Base-by-base conservation (phyloP, 257 asterid genomes). In the Paulownia fortunei region DNA sequence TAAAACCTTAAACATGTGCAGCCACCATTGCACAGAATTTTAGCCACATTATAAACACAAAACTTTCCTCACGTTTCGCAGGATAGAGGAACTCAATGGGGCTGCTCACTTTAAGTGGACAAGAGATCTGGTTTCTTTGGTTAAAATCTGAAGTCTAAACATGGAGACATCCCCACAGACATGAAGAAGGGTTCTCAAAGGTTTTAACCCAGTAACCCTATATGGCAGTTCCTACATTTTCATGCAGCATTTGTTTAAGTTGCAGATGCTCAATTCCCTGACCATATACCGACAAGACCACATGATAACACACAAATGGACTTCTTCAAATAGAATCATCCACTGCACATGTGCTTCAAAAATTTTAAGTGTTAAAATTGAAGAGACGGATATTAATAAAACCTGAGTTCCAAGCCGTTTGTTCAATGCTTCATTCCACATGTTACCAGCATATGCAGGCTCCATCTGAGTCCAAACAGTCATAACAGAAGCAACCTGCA, bases 401-500 rank as follows among this genome's bases (percentile, higher is more conserved):
- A 94, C 98, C 98, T 91, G 68, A 84, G 97, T 92, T 79, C 97
- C 97, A 52, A 94, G 96, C 46, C 97, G 92, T 77, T 87, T 92
- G 89, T 94, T 94, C 87, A 94, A 78, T 77, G 98, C 97, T 91
- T 94, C 98, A 73, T 74, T 91, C 98, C 97, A 94, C 94, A 94
- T 30, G 84, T 83, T 92, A 78, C 94, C 89, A 76, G 96, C 97
- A 86, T 92, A 92, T 72, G 82, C 91, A 73, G 98, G 98, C 78
- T 86, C 77, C 84, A 94, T 34, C 75, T 92, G 97, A 68, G 86
- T 91, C 92, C 92, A 94, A 74, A 94, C 81, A 79, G 98, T 92
- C 96, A 94, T 92, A 74, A 87, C 93, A 63, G 97, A 94, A 65
- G 97, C 97, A 80, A 92, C 93, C 98, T 94, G 90, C 54, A 79